A percentile compares a stretch with the other conserved stretches of the same genome.
phyloP scores from a whole-genome alignment of 164 flowering plant species.

The Stephania cephalantha region DNA sequence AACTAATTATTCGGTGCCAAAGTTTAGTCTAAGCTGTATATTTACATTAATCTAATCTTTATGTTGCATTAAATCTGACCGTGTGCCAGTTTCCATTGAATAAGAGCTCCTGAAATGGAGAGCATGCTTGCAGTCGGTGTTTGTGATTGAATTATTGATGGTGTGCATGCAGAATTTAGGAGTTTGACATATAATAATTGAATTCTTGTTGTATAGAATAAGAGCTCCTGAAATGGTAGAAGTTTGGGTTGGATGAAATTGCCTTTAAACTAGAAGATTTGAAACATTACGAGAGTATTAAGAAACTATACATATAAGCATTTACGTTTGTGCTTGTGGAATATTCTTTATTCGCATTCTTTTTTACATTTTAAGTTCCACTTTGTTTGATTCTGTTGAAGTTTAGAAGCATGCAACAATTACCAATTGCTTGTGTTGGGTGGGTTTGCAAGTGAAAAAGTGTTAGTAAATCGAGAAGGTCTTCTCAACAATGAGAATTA shows the following conservation, averaged over 20 bases:
- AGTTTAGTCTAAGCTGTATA: neutral
- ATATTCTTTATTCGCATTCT: neutral
- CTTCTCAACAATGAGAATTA: neutral
- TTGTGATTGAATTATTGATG: neutral
- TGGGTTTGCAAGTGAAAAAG: neutral
- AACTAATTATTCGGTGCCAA: neutral
- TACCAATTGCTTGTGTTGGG: neutral
- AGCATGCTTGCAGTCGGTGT: neutral
- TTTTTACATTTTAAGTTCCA: neutral
- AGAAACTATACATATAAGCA: neutral
- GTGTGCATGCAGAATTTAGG: neutral
- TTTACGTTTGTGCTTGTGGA: neutral
- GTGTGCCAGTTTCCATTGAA: neutral
- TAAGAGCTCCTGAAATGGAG: too few relatives aligned
- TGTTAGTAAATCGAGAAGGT: neutral
- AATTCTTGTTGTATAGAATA: neutral
- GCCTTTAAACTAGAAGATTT: neutral
- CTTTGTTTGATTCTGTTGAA: neutral
- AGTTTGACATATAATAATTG: neutral
- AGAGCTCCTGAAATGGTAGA: neutral
- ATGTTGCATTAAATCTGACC: neutral
- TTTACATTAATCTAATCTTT: neutral
- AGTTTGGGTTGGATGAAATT: neutral
- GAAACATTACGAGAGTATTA: neutral
- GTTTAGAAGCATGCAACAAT: neutral